These are phyloP conservation scores for Colletotrichum graminicola DNA, from an alignment of 2,329 filamentous ascomycete species.

Conservation along the genomic window DNA sequence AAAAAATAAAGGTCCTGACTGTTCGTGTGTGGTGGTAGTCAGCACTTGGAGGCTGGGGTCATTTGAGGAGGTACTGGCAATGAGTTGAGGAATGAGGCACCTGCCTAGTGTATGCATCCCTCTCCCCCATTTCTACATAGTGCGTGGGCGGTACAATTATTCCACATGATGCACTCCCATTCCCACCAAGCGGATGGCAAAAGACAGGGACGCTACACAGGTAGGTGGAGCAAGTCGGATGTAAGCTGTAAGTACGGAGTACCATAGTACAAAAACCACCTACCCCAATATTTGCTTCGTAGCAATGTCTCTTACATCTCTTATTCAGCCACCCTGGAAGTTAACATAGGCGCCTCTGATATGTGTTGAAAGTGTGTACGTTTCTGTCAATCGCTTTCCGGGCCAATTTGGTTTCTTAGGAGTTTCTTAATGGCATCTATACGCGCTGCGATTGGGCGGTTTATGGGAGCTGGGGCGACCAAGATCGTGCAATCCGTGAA, in stretches of 20 bases:
- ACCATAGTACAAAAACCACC: neutral
- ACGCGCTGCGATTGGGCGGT: neutral
- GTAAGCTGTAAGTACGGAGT: too few species aligned
- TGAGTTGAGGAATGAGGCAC: slow-evolving; percentile 26
- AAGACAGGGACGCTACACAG: too few species aligned
- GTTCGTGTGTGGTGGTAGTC: neutral
- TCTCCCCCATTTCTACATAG: neutral
- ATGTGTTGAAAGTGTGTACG: neutral
- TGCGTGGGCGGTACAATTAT: slow-evolving; percentile 6
- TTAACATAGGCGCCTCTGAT: neutral
- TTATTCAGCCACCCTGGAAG: neutral
- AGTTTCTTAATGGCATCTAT: neutral
- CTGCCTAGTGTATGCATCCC: neutral
- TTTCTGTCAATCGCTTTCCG: neutral
- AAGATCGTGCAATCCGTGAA: neutral
- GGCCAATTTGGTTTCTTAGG: neutral
- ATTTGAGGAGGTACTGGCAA: slow-evolving; percentile 22
- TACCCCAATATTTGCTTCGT: neutral
- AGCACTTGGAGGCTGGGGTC: slow-evolving; percentile 22
- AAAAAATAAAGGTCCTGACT: neutral
- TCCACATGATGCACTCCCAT: slow-evolving; percentile 19
- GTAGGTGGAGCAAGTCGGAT: too few species aligned
- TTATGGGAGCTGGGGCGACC: neutral
- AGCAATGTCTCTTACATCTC: neutral
- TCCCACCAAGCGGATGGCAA: neutral